Base-by-base conservation (phyloP, 257 asterid genomes). In the Petunia axillaris region DNA sequence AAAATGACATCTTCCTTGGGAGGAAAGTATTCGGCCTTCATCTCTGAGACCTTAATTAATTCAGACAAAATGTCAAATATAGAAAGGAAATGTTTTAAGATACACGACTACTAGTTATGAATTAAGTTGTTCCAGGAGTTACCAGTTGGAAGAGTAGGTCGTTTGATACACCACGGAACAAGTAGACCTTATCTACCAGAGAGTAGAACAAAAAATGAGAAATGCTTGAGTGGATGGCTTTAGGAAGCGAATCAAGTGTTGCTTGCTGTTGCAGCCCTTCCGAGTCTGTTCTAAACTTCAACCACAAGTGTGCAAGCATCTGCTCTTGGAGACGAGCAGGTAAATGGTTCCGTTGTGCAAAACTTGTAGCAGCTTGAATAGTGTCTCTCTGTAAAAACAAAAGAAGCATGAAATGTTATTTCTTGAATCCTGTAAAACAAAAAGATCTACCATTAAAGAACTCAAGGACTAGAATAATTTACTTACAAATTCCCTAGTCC, bases 1-100 rank as follows among this genome's bases (percentile, higher is more conserved):
- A 87, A 63, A 82, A 87, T 85, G 37, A 87, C 84, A 15, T 87
- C 91, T 77, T 87, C 91, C 36, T 82, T 87, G 4, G 91, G 91
- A 76, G 91, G 89, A 63, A 85, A 87, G 68, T 87, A 87, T 81
- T 87, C 91, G 0, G 91, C 89, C 83, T 87, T 85, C 89, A 87
- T 87, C 82, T 87, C 91, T 15, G 91, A 85, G 66, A 87, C 90
- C 90, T 87, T 36, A 10, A 36, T 25, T 46, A 41, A 70, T 84
- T 52, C 54, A 25, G 16, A 40, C 10, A 13, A 43, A 41, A 36
- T 36, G 13, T 71, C 77, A 71, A 11, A 11, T 48, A 11, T 0
- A 48, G 14, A 71, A 35, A 48, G 59, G 25, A 70, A 68, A 8
- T 16, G 58, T 25, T 16, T 4, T 16, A 9, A 25, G 44, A 50